phyloP scores from a whole-genome alignment of 148 eudicot species.

The Tetragonia tetragonoides region DNA sequence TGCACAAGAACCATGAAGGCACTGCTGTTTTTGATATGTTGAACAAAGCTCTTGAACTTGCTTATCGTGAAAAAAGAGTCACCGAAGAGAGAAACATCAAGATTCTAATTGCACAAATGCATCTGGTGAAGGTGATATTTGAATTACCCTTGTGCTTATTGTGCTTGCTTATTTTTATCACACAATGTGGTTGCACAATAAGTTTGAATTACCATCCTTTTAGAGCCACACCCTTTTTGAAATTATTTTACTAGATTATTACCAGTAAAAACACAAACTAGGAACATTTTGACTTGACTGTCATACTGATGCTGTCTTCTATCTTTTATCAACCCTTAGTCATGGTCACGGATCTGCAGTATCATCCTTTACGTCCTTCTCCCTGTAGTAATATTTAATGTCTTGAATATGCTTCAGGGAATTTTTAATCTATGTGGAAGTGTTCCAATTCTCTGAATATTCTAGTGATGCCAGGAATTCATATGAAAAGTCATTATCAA shows the following conservation, averaged over 20 bases:
- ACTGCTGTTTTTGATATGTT: constrained; percentile 83
- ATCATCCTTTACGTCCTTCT: neutral
- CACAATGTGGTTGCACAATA: neutral
- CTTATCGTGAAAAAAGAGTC: constrained; percentile 58
- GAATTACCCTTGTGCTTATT: constrained; percentile 1
- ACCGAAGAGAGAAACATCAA: constrained; percentile 82
- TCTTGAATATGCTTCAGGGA: no score
- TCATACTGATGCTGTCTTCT: neutral
- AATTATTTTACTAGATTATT: neutral
- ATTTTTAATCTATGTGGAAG: no score
- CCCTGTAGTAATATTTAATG: neutral
- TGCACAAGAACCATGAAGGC: constrained; percentile 93
- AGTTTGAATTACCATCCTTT: neutral
- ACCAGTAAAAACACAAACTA: neutral
- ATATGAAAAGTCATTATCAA: no score
- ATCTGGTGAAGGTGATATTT: constrained; percentile 62
- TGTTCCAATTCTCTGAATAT: no score
- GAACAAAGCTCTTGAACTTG: constrained; percentile 58
- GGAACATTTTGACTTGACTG: neutral
- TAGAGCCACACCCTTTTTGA: neutral
- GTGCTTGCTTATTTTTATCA: neutral
- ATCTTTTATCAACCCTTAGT: neutral
- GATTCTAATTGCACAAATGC: constrained; percentile 90
- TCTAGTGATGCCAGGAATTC: no score
- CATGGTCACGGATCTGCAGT: no score